These are phyloP conservation scores for Isoetes engelmannii DNA, from an alignment of 83 land plant species.

Conservation along the genomic window DNA sequence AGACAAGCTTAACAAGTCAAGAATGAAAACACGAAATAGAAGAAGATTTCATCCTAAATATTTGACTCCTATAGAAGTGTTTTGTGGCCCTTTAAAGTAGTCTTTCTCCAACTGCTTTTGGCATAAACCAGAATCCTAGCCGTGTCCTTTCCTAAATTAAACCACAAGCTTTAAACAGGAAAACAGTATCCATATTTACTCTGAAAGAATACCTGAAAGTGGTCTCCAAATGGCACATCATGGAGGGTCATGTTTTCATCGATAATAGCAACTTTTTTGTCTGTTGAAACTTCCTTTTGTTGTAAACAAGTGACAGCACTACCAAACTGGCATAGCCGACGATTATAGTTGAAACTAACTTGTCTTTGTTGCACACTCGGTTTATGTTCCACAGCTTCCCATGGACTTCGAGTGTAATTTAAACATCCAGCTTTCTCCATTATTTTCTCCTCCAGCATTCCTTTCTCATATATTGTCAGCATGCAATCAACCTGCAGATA, in stretches of 20 bases:
- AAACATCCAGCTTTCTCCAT: constrained; percentile 66
- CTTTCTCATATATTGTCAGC: constrained; percentile 47
- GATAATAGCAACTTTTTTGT: constrained; percentile 46
- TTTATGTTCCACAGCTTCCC: constrained; percentile 57
- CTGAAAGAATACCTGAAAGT: constrained; percentile 68
- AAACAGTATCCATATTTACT: neutral
- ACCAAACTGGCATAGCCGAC: constrained; percentile 59
- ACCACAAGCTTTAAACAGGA: neutral
- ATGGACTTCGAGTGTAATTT: constrained; percentile 51
- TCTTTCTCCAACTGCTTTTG: neutral
- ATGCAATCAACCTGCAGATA: constrained; percentile 30
- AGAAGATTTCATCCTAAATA: neutral
- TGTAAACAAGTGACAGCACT: constrained; percentile 68
- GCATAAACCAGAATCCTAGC: neutral
- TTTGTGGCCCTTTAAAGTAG: constrained; percentile 14
- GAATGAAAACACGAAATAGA: neutral
- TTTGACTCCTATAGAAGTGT: neutral
- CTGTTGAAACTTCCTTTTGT: constrained; percentile 49
- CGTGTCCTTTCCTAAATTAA: neutral
- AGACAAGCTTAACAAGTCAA: neutral
- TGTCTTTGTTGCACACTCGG: constrained; percentile 52
- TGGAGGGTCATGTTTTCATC: constrained; percentile 85
- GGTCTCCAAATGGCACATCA: constrained; percentile 81
- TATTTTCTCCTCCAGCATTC: constrained; percentile 46
- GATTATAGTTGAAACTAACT: constrained; percentile 50